Evolutionary conservation across 331 rosid genomes (phyloP).

Genomic region (Spiraea crenata): DNA sequence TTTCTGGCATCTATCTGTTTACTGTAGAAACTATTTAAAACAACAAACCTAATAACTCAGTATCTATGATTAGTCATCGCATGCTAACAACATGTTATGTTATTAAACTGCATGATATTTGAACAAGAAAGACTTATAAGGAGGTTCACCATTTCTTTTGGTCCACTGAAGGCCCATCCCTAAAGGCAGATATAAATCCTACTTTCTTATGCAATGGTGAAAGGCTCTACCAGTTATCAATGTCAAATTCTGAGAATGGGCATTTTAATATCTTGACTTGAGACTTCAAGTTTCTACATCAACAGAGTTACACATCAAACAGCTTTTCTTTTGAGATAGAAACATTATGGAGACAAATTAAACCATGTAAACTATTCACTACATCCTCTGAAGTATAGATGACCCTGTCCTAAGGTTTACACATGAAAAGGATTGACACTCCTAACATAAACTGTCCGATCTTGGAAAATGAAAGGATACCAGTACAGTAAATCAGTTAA

Average conservation of each 20-base stretch:
- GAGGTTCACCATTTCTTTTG: too few relatives aligned
- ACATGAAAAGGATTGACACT: not conserved
- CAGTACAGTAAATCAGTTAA: not conserved
- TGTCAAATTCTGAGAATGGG: not conserved
- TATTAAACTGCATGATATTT: too few relatives aligned
- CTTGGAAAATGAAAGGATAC: not conserved
- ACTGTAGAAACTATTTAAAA: too few relatives aligned
- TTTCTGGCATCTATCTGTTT: too few relatives aligned
- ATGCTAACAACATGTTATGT: too few relatives aligned
- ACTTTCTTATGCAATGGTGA: not conserved
- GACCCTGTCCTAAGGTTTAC: not conserved
- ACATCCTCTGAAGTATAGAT: not conserved
- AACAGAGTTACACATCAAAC: not conserved
- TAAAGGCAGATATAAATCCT: not conserved
- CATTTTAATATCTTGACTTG: not conserved
- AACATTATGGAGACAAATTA: not conserved
- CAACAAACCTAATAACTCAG: too few relatives aligned
- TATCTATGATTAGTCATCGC: too few relatives aligned
- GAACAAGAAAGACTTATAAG: too few relatives aligned
- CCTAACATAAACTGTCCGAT: not conserved
- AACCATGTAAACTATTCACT: not conserved
- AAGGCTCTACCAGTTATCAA: not conserved
- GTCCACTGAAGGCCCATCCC: not conserved
- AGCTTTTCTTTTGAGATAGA: not conserved
- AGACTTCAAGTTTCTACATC: not conserved